Evolutionary conservation across 176 grass and related monocot species (phyloP).

Genomic region (Musa schizocarpa): DNA sequence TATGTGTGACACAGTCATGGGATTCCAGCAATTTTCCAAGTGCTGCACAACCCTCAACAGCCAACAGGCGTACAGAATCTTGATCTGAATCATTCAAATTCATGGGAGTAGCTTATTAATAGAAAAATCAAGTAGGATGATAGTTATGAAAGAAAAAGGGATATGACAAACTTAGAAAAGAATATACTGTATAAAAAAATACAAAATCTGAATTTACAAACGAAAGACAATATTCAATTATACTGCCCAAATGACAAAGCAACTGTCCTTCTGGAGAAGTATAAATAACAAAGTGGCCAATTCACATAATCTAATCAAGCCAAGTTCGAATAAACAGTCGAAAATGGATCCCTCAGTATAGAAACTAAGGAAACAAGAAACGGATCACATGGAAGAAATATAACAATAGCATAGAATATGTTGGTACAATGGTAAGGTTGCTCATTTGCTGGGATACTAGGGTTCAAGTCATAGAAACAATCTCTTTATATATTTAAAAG

Average conservation of each 20-base stretch:
- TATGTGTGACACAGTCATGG: slow-evolving; percentile 76
- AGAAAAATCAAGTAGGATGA: not conserved
- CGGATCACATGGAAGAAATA: not conserved
- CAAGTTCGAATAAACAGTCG: not conserved
- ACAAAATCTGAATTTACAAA: not conserved
- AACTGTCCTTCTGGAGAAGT: not conserved
- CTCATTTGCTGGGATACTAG: no score
- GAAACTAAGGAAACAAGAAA: not conserved
- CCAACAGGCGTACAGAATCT: slow-evolving; percentile 93
- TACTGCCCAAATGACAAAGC: not conserved
- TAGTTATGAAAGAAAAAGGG: not conserved
- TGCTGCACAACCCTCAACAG: slow-evolving; percentile 93
- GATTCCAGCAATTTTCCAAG: slow-evolving; percentile 91
- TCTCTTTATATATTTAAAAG: no score
- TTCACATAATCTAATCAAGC: no score
- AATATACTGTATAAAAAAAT: not conserved
- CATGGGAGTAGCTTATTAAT: not conserved
- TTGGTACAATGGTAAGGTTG: no score
- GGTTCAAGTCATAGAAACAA: no score
- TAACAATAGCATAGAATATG: not conserved
- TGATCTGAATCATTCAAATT: slow-evolving; percentile 50
- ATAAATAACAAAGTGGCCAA: not conserved
- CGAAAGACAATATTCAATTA: not conserved
- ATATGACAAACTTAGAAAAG: not conserved
- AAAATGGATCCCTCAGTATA: not conserved